Evolutionary conservation across 2,329 filamentous ascomycete genomes (phyloP).

Genomic region (Diplodia scrobiculata): DNA sequence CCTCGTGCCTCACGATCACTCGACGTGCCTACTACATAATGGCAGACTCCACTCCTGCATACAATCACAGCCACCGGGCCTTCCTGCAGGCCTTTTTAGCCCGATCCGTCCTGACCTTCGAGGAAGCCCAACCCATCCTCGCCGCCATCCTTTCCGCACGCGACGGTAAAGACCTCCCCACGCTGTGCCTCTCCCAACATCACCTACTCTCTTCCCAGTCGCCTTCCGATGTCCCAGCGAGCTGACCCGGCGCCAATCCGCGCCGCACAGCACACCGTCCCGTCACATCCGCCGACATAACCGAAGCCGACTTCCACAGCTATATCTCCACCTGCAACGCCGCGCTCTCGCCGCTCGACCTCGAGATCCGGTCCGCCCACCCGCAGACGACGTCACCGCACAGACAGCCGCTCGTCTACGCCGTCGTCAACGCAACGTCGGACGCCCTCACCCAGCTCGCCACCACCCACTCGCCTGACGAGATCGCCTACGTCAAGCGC

Average conservation of each 20-base stretch:
- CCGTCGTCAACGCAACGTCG: conserved; percentile 83
- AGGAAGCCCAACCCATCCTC: conserved; percentile 71
- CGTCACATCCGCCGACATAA: conserved; percentile 64
- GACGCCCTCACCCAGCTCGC: conserved; percentile 85
- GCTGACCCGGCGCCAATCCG: neutral
- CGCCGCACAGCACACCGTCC: conserved; percentile 37
- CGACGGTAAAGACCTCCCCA: conserved; percentile 39
- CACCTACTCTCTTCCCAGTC: neutral
- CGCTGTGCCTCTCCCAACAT: neutral
- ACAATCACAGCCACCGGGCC: conserved; percentile 73
- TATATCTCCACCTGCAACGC: conserved; percentile 72
- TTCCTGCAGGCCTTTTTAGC: conserved; percentile 89
- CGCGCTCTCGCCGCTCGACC: conserved; percentile 76
- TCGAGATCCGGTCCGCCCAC: conserved; percentile 75
- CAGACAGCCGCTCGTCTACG: conserved; percentile 62
- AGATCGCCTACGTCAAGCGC: conserved; percentile 86
- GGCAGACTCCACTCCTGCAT: conserved; percentile 36
- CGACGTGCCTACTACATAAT: neutral
- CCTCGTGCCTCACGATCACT: neutral
- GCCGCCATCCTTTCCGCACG: conserved; percentile 71
- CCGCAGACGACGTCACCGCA: conserved; percentile 61
- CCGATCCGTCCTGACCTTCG: conserved; percentile 73
- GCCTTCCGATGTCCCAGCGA: neutral
- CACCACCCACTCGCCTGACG: conserved; percentile 76
- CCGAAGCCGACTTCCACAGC: conserved; percentile 65